These are phyloP conservation scores for Scutellaria barbata DNA, from an alignment of 257 asterid species.

Conservation along the genomic window DNA sequence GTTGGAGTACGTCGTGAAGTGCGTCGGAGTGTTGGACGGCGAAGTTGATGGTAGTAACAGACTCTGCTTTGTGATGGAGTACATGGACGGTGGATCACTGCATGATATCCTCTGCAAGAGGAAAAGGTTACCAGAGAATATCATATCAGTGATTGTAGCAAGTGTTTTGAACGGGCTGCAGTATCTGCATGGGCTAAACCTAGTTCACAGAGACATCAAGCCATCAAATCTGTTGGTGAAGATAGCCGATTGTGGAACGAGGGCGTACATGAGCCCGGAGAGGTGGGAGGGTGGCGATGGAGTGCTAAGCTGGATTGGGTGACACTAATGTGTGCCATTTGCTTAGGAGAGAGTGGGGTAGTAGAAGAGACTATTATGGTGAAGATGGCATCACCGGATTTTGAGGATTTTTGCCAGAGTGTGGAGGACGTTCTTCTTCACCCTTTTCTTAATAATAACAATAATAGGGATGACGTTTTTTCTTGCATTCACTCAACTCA, in stretches of 20 bases:
- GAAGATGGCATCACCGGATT: constrained; percentile 45
- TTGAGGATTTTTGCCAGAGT: constrained; percentile 43
- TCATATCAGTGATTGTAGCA: constrained; percentile 38
- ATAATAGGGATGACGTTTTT: too few relatives aligned
- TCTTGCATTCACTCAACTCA: too few relatives aligned
- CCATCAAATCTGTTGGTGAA: constrained; percentile 60
- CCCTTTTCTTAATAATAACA: constrained; percentile 51
- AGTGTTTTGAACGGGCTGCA: constrained; percentile 51
- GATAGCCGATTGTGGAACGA: constrained; percentile 58
- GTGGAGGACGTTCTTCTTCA: constrained; percentile 55
- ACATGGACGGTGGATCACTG: constrained; percentile 54
- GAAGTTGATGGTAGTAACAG: constrained; percentile 41
- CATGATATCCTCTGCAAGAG: constrained; percentile 33
- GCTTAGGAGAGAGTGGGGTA: constrained; percentile 43
- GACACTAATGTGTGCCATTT: constrained; percentile 44
- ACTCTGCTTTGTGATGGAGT: constrained; percentile 52
- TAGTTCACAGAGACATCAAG: constrained; percentile 58
- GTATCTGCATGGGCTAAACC: constrained; percentile 43
- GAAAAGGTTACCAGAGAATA: constrained; percentile 37
- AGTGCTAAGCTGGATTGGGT: constrained; percentile 60
- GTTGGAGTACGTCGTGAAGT: constrained; percentile 42
- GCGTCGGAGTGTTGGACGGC: constrained; percentile 43
- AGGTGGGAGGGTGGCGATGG: constrained; percentile 57
- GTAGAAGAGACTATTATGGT: constrained; percentile 38
- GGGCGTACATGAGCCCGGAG: constrained; percentile 66